Conservation (phyloP, 192 early-diverging fungal species). For the Rhizoclosmatium sp. region DNA sequence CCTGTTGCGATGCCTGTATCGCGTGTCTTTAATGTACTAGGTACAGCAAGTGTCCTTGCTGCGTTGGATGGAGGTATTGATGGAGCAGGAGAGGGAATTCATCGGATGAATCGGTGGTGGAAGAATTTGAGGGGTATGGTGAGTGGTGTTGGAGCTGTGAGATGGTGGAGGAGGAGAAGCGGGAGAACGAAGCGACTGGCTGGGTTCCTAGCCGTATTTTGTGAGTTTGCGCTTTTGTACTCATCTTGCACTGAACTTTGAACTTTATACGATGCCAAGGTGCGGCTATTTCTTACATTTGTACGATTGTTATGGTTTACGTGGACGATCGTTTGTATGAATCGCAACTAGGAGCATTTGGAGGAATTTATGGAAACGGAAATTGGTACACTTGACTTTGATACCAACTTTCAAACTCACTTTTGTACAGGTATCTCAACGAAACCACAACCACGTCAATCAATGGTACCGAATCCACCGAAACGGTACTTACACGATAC, state of each 20-base stretch:
- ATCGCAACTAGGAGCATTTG: conserved; percentile 34
- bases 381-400: conserved; percentile 20
- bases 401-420: neutral
- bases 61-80: conserved; percentile 30
- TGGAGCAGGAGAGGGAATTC: neutral
- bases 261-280: neutral
- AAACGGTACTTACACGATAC: neutral
- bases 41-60: conserved; percentile 15
- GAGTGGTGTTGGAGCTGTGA: conserved; percentile 17
- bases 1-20: conserved; percentile 17
- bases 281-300: conserved; percentile 15
- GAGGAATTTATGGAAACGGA: conserved; percentile 30
- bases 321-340: conserved; percentile 38
- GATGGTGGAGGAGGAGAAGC: conserved; percentile 38
- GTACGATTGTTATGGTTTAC: conserved; percentile 22
- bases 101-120: conserved; percentile 20
- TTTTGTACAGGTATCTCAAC: conserved; percentile 16
- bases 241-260: neutral
- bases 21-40: conserved; percentile 32
- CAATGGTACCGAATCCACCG: neutral
- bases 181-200: conserved; percentile 26
- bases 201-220: conserved; percentile 24
- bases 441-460: neutral
- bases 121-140: conserved; percentile 2
- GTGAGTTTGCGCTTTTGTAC: neutral